phyloP scores from a whole-genome alignment of 1,284 basidiomycete species.

The Thecaphora frezii region DNA sequence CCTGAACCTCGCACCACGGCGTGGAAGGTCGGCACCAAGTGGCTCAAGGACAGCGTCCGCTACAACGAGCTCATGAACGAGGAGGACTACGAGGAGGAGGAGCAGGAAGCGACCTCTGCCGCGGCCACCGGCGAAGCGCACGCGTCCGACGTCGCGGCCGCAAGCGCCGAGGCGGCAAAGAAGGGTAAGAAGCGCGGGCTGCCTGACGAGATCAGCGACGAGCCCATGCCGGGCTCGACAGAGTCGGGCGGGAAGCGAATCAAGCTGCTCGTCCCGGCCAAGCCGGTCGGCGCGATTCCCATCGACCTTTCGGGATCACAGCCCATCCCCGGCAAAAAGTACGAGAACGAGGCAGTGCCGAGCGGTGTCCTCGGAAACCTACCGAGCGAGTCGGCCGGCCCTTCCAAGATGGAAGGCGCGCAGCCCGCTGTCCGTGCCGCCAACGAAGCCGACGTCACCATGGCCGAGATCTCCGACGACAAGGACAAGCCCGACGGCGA shows the following conservation, averaged over 20 bases:
- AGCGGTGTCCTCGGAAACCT: conserved; percentile 54
- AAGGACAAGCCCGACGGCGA: conserved; percentile 67
- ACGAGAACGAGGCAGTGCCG: conserved; percentile 54
- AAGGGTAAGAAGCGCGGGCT: conserved; percentile 51
- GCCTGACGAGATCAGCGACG: conserved; percentile 53
- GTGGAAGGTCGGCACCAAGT: conserved; percentile 49
- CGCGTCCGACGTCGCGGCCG: conserved; percentile 1
- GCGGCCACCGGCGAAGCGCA: conserved; percentile 7
- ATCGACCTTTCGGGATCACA: conserved; percentile 53
- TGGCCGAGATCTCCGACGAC: conserved; percentile 32
- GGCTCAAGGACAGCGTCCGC: conserved; percentile 51
- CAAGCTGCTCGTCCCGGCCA: conserved; percentile 52
- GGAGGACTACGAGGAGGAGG: conserved; percentile 57
- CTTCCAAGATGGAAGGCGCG: conserved; percentile 20
- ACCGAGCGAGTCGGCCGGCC: conserved; percentile 32
- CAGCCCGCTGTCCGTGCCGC: conserved; percentile 32
- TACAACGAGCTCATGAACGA: conserved; percentile 59
- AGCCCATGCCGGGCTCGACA: conserved; percentile 11
- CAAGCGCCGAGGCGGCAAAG: neutral
- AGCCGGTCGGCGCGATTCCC: conserved; percentile 49
- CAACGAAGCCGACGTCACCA: conserved; percentile 44
- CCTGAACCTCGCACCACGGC: conserved; percentile 37
- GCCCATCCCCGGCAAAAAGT: conserved; percentile 56
- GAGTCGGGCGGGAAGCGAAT: conserved; percentile 49
- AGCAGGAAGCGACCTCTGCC: conserved; percentile 10